Conservation (phyloP, 208 protist species). For the Leishmania martiniquensis region DNA sequence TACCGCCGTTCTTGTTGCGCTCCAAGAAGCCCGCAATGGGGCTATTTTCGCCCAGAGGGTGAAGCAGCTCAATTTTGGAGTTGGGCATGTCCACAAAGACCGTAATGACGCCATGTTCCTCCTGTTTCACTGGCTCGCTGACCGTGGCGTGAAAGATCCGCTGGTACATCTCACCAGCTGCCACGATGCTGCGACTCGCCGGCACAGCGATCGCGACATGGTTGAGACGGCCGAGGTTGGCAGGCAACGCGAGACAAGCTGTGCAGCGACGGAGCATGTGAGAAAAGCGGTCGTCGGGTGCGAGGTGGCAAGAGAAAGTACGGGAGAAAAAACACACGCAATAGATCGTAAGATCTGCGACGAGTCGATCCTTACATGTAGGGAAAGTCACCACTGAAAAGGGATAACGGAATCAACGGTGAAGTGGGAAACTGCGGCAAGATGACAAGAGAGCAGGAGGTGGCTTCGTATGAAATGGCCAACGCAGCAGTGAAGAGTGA, state of each 20-base stretch:
- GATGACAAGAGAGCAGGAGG: background rate
- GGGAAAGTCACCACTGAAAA: too few species aligned
- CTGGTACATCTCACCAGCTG: slow-evolving; percentile 73
- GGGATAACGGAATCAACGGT: background rate
- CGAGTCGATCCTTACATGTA: background rate
- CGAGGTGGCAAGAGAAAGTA: background rate
- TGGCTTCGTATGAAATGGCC: too few species aligned
- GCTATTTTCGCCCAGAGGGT: slow-evolving; percentile 87
- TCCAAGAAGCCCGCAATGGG: slow-evolving; percentile 92
- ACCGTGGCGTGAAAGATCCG: slow-evolving; percentile 78
- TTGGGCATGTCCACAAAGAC: slow-evolving; percentile 93
- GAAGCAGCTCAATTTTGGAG: slow-evolving; percentile 93
- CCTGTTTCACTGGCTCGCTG: slow-evolving; percentile 72
- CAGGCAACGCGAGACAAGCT: slow-evolving; percentile 17
- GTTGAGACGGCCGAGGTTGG: slow-evolving; percentile 87
- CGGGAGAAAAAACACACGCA: background rate
- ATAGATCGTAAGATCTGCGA: slow-evolving; percentile 1
- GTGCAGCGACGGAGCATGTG: slow-evolving; percentile 33
- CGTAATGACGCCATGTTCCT: slow-evolving; percentile 93
- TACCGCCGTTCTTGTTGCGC: slow-evolving; percentile 91
- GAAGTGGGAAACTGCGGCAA: too few species aligned
- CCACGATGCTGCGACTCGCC: slow-evolving; percentile 47
- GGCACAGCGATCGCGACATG: slow-evolving; percentile 95
- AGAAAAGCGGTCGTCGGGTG: background rate
- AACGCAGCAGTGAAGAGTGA: too few species aligned